Percentiles rank a stretch among this genome's conserved stretches.
These are phyloP conservation scores for Colletotrichum higginsianum DNA, from an alignment of 2,329 filamentous ascomycete species.

Conservation along the genomic window DNA sequence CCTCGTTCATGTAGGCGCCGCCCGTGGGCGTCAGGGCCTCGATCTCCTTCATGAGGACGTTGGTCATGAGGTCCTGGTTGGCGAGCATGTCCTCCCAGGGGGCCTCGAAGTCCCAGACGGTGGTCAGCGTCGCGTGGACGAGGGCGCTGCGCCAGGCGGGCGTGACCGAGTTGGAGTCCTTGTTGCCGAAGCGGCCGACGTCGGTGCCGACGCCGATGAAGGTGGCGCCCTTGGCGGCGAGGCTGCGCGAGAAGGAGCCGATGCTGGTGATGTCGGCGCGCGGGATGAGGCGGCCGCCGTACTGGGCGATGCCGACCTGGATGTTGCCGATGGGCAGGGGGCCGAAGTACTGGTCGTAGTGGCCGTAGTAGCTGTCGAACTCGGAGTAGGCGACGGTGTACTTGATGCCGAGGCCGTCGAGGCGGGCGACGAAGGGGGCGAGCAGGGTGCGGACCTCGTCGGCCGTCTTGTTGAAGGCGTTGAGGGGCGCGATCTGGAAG, in stretches of 20 bases:
- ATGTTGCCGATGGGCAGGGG: slow-evolving; percentile 57
- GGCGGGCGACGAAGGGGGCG: slow-evolving; percentile 57
- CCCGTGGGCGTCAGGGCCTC: slow-evolving; percentile 53
- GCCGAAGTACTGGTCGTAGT: slow-evolving; percentile 57
- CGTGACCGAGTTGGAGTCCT: slow-evolving; percentile 53
- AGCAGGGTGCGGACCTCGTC: slow-evolving; percentile 60
- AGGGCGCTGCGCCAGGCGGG: slow-evolving; percentile 60
- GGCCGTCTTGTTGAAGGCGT: slow-evolving; percentile 61
- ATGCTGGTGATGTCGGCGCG: slow-evolving; percentile 43
- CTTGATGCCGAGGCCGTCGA: slow-evolving; percentile 54
- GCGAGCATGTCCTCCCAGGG: slow-evolving; percentile 50
- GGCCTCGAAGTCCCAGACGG: slow-evolving; percentile 48
- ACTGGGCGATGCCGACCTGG: slow-evolving; percentile 61
- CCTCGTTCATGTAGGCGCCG: slow-evolving; percentile 67
- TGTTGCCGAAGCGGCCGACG: slow-evolving; percentile 47
- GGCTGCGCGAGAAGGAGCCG: slow-evolving; percentile 39
- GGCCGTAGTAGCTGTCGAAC: slow-evolving; percentile 54
- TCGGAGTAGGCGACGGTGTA: slow-evolving; percentile 46
- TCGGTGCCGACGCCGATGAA: slow-evolving; percentile 50
- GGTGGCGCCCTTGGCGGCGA: slow-evolving; percentile 44
- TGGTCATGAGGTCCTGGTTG: slow-evolving; percentile 47
- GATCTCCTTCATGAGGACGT: slow-evolving; percentile 40
- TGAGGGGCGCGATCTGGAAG: slow-evolving; percentile 64
- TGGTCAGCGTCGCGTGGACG: slow-evolving; percentile 48
- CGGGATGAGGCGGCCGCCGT: slow-evolving; percentile 46